These are phyloP conservation scores for Pilobolus umbonatus DNA, from an alignment of 192 early-diverging fungal species.

Conservation along the genomic window DNA sequence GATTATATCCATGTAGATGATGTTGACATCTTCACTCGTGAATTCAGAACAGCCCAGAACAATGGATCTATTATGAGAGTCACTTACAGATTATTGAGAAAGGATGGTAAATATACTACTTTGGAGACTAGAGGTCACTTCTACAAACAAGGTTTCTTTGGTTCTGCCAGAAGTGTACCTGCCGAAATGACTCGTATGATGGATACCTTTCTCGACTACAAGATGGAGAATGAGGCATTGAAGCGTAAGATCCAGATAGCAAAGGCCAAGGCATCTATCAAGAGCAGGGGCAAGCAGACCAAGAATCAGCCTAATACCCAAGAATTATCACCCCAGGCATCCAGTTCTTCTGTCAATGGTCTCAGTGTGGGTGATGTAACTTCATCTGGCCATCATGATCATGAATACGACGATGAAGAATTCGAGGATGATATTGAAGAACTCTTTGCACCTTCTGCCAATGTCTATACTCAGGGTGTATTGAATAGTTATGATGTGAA, in stretches of 20 bases:
- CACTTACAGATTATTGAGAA: conserved; percentile 40
- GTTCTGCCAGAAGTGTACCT: conserved; percentile 41
- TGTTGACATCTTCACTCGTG: conserved; percentile 37
- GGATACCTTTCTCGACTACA: conserved; percentile 43
- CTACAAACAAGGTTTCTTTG: conserved; percentile 31
- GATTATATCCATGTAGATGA: conserved; percentile 46
- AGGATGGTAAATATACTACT: conserved; percentile 41
- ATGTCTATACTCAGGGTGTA: conserved; percentile 26
- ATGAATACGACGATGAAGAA: conserved; percentile 6
- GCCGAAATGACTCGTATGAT: conserved; percentile 36
- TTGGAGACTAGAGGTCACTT: conserved; percentile 41
- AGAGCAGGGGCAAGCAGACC: neutral
- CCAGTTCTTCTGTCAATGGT: neutral
- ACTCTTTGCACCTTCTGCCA: conserved; percentile 15
- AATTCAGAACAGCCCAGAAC: conserved; percentile 31
- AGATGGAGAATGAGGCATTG: conserved; percentile 44
- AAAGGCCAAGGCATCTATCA: conserved; percentile 9
- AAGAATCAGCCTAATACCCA: conserved; percentile 2
- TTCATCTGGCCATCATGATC: neutral
- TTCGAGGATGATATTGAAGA: conserved; percentile 15
- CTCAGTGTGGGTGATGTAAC: neutral
- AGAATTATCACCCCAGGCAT: conserved; percentile 7
- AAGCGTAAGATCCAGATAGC: conserved; percentile 15
- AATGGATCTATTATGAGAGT: conserved; percentile 28
- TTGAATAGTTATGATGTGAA: conserved; percentile 11